A percentile compares a stretch with the other conserved stretches of the same genome.
phyloP scores from a whole-genome alignment of 768 basidiomycete species.

The Nidula microcarpa region DNA sequence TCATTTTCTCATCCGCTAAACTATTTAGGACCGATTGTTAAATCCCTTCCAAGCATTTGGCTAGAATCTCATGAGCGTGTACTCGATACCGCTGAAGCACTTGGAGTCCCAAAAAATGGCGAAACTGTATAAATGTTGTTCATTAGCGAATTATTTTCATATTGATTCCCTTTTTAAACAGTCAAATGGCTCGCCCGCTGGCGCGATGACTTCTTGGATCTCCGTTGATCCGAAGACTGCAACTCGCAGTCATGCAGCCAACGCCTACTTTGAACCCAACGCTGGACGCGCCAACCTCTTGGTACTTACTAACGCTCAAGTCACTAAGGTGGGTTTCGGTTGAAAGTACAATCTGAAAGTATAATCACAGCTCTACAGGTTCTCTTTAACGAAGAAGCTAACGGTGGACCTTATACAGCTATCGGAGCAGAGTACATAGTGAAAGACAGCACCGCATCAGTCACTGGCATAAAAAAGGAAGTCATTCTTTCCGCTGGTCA shows the following conservation, averaged over 20 bases:
- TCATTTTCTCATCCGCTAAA: not conserved
- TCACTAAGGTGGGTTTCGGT: conserved; percentile 1
- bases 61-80: conserved; percentile 1
- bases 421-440: not conserved
- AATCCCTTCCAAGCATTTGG: conserved; percentile 5
- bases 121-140: conserved; percentile 3
- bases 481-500: not conserved
- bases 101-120: conserved; percentile 6
- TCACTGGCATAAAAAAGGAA: not conserved
- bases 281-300: conserved; percentile 15
- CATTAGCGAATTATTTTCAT: not conserved
- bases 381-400: not conserved
- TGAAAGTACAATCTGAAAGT: not conserved
- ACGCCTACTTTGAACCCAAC: conserved; percentile 20
- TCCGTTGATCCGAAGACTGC: conserved; percentile 14
- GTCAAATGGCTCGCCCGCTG: conserved; percentile 6
- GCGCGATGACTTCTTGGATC: conserved; percentile 2
- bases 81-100: conserved; percentile 2
- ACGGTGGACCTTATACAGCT: not conserved
- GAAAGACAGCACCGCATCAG: not conserved
- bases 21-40: conserved; percentile 4
- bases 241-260: conserved; percentile 21
- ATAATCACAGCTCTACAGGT: not conserved
- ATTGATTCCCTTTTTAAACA: not conserved
- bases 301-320: conserved; percentile 16